Evolutionary conservation across 306 rosid genomes (phyloP).

Genomic region (Cyamopsis tetragonoloba): DNA sequence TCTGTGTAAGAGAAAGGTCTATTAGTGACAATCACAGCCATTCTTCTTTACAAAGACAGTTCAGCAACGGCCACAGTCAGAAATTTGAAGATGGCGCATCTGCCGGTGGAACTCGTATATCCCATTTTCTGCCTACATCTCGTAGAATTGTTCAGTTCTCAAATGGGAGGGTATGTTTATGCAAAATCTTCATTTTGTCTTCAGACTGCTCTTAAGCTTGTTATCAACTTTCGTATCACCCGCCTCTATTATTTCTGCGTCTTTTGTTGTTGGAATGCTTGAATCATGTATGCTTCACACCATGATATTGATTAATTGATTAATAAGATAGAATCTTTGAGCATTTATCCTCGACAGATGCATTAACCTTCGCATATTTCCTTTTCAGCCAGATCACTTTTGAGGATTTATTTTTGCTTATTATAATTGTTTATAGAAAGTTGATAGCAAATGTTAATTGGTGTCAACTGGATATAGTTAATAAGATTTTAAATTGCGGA

Average conservation of each 20-base stretch:
- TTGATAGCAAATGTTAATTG: conserved; percentile 10
- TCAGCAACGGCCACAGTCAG: conserved; percentile 83
- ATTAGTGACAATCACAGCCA: conserved; percentile 54
- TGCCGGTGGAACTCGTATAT: conserved; percentile 56
- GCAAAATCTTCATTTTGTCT: conserved; percentile 12
- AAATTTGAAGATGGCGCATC: conserved; percentile 68
- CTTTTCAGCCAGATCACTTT: background rate
- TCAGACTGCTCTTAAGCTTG: background rate
- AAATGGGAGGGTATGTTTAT: conserved; percentile 76
- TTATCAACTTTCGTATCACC: background rate
- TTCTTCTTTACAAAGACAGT: conserved; percentile 56
- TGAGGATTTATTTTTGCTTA: background rate
- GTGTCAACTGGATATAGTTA: background rate
- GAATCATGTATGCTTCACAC: background rate
- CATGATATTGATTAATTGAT: background rate
- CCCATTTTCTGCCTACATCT: conserved; percentile 93
- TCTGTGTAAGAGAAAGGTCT: conserved; percentile 87
- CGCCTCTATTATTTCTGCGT: background rate
- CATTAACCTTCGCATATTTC: background rate
- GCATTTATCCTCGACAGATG: conserved; percentile 9
- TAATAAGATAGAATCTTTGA: background rate
- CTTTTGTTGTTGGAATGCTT: background rate
- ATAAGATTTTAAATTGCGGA: too few species aligned
- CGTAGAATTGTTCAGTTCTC: conserved; percentile 94
- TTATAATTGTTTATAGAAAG: background rate